A percentile compares a stretch with the other conserved stretches of the same genome.
Evolutionary conservation across 1,284 basidiomycete genomes (phyloP).

Genomic region (Tilletia walkeri): DNA sequence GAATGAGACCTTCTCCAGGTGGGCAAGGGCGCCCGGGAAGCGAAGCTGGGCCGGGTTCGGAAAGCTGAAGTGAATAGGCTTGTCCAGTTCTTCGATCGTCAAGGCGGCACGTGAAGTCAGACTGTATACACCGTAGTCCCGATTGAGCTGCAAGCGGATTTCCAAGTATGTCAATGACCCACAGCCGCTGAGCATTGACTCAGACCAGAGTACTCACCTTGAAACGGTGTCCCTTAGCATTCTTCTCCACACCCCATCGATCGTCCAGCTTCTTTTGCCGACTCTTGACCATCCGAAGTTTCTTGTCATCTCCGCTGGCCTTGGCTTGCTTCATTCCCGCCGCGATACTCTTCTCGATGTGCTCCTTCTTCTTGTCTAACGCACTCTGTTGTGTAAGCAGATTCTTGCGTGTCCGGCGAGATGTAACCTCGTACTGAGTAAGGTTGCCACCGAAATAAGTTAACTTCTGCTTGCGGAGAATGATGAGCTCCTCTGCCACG

Average conservation of each 20-base stretch:
- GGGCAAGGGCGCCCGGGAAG: slow-evolving; percentile 62
- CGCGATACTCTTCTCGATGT: slow-evolving; percentile 59
- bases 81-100: slow-evolving; percentile 62
- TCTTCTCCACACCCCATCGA: slow-evolving; percentile 63
- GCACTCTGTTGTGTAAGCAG: slow-evolving; percentile 63
- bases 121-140: slow-evolving; percentile 62
- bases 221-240: slow-evolving; percentile 62
- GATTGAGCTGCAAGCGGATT: slow-evolving; percentile 54
- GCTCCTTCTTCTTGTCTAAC: slow-evolving; percentile 63
- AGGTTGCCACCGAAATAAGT: slow-evolving; percentile 66
- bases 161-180: not conserved
- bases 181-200: not conserved
- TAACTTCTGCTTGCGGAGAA: slow-evolving; percentile 65
- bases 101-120: slow-evolving; percentile 60
- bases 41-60: slow-evolving; percentile 62
- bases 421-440: slow-evolving; percentile 64
- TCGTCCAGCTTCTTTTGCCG: slow-evolving; percentile 68
- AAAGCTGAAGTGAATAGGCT: slow-evolving; percentile 60
- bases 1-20: slow-evolving; percentile 62
- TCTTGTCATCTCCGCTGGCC: slow-evolving; percentile 68
- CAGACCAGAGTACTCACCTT: slow-evolving; percentile 55
- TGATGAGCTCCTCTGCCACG: slow-evolving; percentile 68
- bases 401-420: slow-evolving; percentile 61
- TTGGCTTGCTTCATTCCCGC: slow-evolving; percentile 63
- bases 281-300: slow-evolving; percentile 62